These are phyloP conservation scores for Lyophyllum semitale DNA, from an alignment of 768 basidiomycete genomes.

Conservation along the genomic window DNA sequence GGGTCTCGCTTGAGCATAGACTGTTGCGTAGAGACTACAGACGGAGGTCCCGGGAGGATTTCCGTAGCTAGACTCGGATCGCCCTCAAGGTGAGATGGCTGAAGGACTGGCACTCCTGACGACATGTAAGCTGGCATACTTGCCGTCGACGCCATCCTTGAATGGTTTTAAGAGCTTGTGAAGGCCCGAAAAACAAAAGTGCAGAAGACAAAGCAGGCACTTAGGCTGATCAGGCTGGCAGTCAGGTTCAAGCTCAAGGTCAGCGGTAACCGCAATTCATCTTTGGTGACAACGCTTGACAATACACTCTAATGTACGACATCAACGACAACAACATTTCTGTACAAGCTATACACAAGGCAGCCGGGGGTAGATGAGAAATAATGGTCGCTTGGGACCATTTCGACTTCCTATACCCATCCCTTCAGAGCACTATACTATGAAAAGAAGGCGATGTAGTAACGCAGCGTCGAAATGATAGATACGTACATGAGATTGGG, in stretches of 20 bases:
- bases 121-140: slow-evolving; percentile 72
- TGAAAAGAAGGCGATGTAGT: background rate
- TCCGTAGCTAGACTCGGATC: slow-evolving; percentile 84
- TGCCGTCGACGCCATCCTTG: slow-evolving; percentile 72
- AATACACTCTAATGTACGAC: slow-evolving; percentile 3
- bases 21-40: slow-evolving; percentile 71
- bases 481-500: background rate
- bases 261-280: slow-evolving; percentile 7
- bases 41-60: slow-evolving; percentile 87
- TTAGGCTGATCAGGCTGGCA: slow-evolving; percentile 14
- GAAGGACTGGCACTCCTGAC: slow-evolving; percentile 70
- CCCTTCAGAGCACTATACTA: background rate
- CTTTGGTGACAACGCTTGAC: slow-evolving; percentile 1
- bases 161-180: slow-evolving; percentile 20
- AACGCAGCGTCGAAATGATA: background rate
- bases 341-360: background rate
- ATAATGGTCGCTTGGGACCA: background rate
- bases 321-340: background rate
- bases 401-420: background rate
- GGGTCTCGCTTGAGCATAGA: slow-evolving; percentile 75
- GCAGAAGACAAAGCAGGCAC: slow-evolving; percentile 18
- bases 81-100: slow-evolving; percentile 81
- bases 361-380: background rate
- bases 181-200: slow-evolving; percentile 16
- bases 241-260: slow-evolving; percentile 15